Evolutionary conservation across 352 stramenopile genomes (phyloP), one percentile per base, ranked within the genome.

Genomic region (Phytophthora idaei): DNA sequence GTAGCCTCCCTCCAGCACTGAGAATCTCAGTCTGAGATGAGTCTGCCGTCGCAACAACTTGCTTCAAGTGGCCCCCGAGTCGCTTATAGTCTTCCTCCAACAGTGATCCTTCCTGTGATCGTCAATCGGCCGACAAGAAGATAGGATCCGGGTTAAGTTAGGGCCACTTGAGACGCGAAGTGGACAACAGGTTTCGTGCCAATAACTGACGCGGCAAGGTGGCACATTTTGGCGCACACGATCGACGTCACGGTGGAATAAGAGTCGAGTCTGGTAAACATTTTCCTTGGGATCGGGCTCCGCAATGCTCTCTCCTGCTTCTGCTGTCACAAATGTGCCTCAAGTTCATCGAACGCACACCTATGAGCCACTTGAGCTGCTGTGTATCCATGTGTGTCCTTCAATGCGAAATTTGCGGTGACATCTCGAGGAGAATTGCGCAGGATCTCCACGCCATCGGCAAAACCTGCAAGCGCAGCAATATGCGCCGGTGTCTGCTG

Each of bases 11-110:
- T 96, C 89, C 9, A 96, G 71, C 41, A 96, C 89, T 21, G 86
- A 95, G 46, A 96, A 21, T 21, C 17, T 21, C 17, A 21, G 17
- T 21, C 17, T 21, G 17, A 21, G 17, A 21, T 85, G 47, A 96
- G 58, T 2, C 87, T 72, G 11, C 89, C 89, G 7, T 90, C 46
- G 55, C 87, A 92, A 48, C 77, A 90, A 95, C 76, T 37, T 79
- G 82, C 64, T 93, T 92, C 28, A 96, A 69, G 51, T 90, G 78
- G 28, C 69, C 57, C 63, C 89, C 79, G 36, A 95, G 83, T 85
- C 85, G 92, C 69, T 93, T 84, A 68, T 92, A 95, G 69, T 95
- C 87, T 64, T 95, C 80, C 68, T 95, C 85, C 29, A 92, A 67
- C 21, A 94, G 60, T 34, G 81, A 81, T 94, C 87, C 54, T 88